Percentiles rank a stretch among this genome's conserved stretches.
These are phyloP conservation scores for Cucurbita moschata DNA, from an alignment of 306 rosid genomes.

Conservation along the genomic window DNA sequence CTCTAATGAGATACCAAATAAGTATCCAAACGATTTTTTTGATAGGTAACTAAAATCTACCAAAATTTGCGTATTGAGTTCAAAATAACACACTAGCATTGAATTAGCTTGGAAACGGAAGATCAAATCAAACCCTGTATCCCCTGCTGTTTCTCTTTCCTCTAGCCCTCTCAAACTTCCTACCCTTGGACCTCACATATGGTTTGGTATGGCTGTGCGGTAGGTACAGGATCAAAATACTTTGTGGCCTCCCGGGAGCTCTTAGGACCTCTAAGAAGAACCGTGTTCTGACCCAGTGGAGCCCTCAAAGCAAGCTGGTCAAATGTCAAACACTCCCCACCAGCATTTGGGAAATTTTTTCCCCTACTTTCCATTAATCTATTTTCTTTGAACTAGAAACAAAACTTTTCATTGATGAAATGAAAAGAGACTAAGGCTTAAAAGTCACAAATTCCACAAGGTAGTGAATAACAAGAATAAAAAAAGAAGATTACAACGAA, in stretches of 20 bases:
- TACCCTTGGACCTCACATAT: background rate
- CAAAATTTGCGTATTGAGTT: background rate
- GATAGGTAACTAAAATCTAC: background rate
- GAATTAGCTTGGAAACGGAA: background rate
- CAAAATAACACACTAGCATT: background rate
- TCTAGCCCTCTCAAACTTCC: background rate
- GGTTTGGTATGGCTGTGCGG: background rate
- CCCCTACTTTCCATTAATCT: background rate
- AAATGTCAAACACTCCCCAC: too few species aligned
- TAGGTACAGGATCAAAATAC: background rate
- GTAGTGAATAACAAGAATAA: too few species aligned
- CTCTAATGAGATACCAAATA: background rate
- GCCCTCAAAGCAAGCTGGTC: too few species aligned
- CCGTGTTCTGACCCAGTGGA: background rate
- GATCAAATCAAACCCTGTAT: background rate
- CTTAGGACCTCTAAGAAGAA: background rate
- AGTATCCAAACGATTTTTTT: background rate
- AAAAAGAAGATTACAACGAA: too few species aligned
- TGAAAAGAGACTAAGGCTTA: too few species aligned
- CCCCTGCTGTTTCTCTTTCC: background rate
- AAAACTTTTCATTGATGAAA: too few species aligned
- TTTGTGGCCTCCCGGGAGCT: background rate
- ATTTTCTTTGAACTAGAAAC: background rate
- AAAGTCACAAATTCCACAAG: too few species aligned
- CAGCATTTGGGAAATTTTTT: background rate